phyloP scores from a whole-genome alignment of 2,329 filamentous ascomycete species.

The Arthrobotrys conoides region DNA sequence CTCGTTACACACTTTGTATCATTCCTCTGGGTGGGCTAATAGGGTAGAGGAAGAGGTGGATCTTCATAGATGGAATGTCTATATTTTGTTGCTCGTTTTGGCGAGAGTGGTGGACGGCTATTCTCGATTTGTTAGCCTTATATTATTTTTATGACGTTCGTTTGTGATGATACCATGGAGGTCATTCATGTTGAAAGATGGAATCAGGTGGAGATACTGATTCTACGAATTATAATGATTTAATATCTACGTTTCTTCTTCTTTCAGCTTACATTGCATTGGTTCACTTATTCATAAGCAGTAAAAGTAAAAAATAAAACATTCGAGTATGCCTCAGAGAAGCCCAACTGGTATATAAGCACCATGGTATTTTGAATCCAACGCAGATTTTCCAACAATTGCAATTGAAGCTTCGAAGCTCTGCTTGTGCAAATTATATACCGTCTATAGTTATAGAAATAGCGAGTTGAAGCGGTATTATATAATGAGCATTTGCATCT shows the following conservation, averaged over 20 bases:
- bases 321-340: too few relatives aligned
- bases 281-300: too few relatives aligned
- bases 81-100: not conserved
- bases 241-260: conserved; percentile 10
- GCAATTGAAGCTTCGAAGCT: too few relatives aligned
- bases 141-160: not conserved
- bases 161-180: conserved; percentile 26
- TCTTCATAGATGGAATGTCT: not conserved
- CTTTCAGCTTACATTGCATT: too few relatives aligned
- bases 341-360: too few relatives aligned
- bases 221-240: conserved; percentile 14
- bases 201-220: not conserved
- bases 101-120: not conserved
- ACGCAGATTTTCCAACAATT: not conserved
- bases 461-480: too few relatives aligned
- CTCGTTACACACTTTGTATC: not conserved
- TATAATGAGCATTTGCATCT: not conserved
- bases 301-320: too few relatives aligned
- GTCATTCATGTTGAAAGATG: not conserved
- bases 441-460: too few relatives aligned
- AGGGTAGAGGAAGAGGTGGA: not conserved
- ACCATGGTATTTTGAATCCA: not conserved
- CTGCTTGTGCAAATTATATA: too few relatives aligned
- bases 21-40: not conserved
- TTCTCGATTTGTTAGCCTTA: not conserved